phyloP scores from a whole-genome alignment of 148 eudicot genomes.

The Limonium bicolor region DNA sequence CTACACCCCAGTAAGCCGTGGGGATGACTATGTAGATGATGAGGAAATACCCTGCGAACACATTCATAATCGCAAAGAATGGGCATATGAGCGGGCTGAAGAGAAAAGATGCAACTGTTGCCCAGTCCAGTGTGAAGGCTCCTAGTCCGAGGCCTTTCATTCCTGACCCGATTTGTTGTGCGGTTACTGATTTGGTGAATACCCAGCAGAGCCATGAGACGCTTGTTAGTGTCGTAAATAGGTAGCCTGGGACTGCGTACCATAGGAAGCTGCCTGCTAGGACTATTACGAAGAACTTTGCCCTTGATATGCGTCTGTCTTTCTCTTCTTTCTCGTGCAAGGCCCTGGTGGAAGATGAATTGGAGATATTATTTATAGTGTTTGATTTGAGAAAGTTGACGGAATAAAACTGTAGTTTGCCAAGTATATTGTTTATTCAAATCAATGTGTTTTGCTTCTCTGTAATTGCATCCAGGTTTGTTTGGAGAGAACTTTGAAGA shows the following conservation, averaged over 20 bases:
- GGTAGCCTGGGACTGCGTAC: conserved; percentile 73
- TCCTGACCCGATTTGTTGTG: conserved; percentile 88
- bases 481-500: too few species aligned
- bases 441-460: too few species aligned
- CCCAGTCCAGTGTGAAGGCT: conserved; percentile 77
- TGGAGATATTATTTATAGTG: too few species aligned
- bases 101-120: conserved; percentile 69
- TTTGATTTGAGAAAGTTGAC: too few species aligned
- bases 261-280: conserved; percentile 62
- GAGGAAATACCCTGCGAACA: conserved; percentile 43
- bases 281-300: conserved; percentile 70
- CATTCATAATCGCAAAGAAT: conserved; percentile 68
- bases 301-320: conserved; percentile 43
- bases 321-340: conserved; percentile 68
- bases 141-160: conserved; percentile 75
- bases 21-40: conserved; percentile 68
- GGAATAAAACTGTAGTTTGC: too few species aligned
- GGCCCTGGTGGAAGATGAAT: too few species aligned
- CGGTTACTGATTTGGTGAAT: conserved; percentile 69
- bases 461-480: too few species aligned
- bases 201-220: conserved; percentile 88
- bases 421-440: too few species aligned
- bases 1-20: conserved; percentile 69
- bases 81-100: conserved; percentile 73
- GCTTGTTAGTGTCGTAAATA: conserved; percentile 64